Evolutionary conservation across 2,329 filamentous ascomycete genomes (phyloP).

Genomic region (Polytolypa hystricis): DNA sequence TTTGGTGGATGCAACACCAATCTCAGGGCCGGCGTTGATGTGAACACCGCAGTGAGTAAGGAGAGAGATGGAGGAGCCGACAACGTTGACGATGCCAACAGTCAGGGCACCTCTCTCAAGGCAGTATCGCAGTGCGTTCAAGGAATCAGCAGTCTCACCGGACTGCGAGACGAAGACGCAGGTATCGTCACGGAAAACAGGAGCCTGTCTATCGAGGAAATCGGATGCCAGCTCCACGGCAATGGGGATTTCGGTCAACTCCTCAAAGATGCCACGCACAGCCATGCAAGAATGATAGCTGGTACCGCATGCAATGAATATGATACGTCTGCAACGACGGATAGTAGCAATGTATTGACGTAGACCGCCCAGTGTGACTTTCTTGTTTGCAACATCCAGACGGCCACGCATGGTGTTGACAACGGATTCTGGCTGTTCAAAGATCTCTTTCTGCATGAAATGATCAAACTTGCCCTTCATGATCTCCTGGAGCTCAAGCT

Average conservation of each 20-base stretch:
- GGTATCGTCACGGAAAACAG: slow-evolving; percentile 98
- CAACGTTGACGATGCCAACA: slow-evolving; percentile 96
- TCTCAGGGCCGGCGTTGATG: slow-evolving; percentile 97
- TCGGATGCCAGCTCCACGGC: slow-evolving; percentile 94
- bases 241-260: slow-evolving; percentile 95
- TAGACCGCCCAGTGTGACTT: slow-evolving; percentile 87
- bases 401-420: slow-evolving; percentile 99
- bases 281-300: slow-evolving; percentile 99
- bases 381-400: slow-evolving; percentile 85
- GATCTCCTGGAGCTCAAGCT: slow-evolving; percentile 98
- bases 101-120: slow-evolving; percentile 94
- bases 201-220: slow-evolving; percentile 91
- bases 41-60: slow-evolving; percentile 99
- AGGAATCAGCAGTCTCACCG: slow-evolving; percentile 93
- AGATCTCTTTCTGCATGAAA: slow-evolving; percentile 99
- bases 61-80: slow-evolving; percentile 95
- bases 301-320: slow-evolving; percentile 98
- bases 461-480: slow-evolving; percentile 99
- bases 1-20: slow-evolving; percentile 98
- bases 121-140: slow-evolving; percentile 96
- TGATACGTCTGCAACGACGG: slow-evolving; percentile 89
- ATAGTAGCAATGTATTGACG: slow-evolving; percentile 95
- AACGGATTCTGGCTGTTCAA: slow-evolving; percentile 98
- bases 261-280: slow-evolving; percentile 93
- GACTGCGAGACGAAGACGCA: slow-evolving; percentile 99